phyloP scores from a whole-genome alignment of 2,329 filamentous ascomycete species.

The Fusarium brachygibbosum region DNA sequence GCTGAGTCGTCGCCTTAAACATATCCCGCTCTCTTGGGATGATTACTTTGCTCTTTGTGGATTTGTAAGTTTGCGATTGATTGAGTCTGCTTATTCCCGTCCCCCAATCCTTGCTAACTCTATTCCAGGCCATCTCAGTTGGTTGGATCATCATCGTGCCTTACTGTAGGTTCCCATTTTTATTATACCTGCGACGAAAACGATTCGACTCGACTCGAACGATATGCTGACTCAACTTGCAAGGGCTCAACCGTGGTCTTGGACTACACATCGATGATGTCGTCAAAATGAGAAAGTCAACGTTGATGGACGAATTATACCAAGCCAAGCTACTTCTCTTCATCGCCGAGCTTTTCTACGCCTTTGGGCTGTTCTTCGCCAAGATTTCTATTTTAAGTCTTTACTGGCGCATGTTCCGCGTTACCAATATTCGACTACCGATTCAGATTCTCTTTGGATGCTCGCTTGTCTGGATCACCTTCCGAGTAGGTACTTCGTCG shows the following conservation, averaged over 20 bases:
- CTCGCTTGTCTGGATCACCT: constrained; percentile 48
- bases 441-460: constrained; percentile 48
- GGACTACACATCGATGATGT: constrained; percentile 33
- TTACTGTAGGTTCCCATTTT: constrained; percentile 23
- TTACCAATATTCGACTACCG: constrained; percentile 43
- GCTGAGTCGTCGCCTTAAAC: constrained; percentile 39
- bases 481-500: constrained; percentile 30
- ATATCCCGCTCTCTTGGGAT: constrained; percentile 32
- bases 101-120: not conserved
- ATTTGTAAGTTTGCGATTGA: constrained; percentile 20
- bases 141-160: constrained; percentile 40
- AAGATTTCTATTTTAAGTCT: constrained; percentile 50
- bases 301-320: constrained; percentile 1
- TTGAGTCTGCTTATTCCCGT: not conserved
- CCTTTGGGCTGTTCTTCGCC: constrained; percentile 46
- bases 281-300: not conserved
- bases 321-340: constrained; percentile 27
- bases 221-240: constrained; percentile 1
- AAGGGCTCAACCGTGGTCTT: constrained; percentile 37
- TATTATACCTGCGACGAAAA: not conserved
- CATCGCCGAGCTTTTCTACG: constrained; percentile 49
- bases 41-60: constrained; percentile 43
- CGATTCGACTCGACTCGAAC: not conserved
- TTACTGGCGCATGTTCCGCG: constrained; percentile 52
- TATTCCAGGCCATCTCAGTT: constrained; percentile 22